Percentiles rank a stretch among this genome's conserved stretches.
These are phyloP conservation scores for Candida golubevii DNA, from an alignment of 805 yeast genomes.

Conservation along the genomic window DNA sequence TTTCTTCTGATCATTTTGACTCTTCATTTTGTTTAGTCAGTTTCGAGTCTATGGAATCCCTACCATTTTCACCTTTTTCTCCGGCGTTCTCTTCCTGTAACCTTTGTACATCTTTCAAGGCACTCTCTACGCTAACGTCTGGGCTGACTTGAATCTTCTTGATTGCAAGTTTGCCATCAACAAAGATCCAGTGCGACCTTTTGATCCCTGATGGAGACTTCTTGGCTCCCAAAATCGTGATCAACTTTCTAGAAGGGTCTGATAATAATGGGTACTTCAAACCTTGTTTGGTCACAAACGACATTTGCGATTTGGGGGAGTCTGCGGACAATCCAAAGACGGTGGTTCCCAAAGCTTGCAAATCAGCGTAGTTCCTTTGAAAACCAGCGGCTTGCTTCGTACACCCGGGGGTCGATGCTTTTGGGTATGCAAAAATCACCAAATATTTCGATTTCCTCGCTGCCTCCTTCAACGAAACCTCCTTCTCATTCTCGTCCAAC, in stretches of 20 bases:
- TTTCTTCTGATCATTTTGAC: background rate
- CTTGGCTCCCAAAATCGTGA: constrained; percentile 76
- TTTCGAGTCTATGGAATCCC: background rate
- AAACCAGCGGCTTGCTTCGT: constrained; percentile 92
- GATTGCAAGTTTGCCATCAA: constrained; percentile 62
- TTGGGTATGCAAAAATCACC: constrained; percentile 69
- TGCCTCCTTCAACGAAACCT: constrained; percentile 31
- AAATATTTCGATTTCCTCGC: constrained; percentile 31
- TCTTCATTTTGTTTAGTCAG: background rate
- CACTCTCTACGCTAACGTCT: constrained; percentile 51
- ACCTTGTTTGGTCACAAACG: constrained; percentile 66
- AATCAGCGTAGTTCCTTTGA: constrained; percentile 56
- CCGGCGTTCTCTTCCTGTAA: constrained; percentile 23
- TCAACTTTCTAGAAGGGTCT: constrained; percentile 68
- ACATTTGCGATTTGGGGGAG: constrained; percentile 69
- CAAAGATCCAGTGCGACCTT: constrained; percentile 91
- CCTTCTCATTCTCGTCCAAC: constrained; percentile 65
- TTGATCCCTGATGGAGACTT: constrained; percentile 72
- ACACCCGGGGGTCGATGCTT: constrained; percentile 94
- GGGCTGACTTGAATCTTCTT: constrained; percentile 52
- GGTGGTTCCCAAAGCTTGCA: constrained; percentile 47
- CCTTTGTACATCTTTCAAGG: constrained; percentile 51
- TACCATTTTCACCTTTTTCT: background rate
- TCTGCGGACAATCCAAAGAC: constrained; percentile 86
- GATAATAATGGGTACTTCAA: constrained; percentile 71